These are phyloP conservation scores for Rhodotorula taiwanensis DNA, from an alignment of 768 basidiomycete species.

Conservation along the genomic window DNA sequence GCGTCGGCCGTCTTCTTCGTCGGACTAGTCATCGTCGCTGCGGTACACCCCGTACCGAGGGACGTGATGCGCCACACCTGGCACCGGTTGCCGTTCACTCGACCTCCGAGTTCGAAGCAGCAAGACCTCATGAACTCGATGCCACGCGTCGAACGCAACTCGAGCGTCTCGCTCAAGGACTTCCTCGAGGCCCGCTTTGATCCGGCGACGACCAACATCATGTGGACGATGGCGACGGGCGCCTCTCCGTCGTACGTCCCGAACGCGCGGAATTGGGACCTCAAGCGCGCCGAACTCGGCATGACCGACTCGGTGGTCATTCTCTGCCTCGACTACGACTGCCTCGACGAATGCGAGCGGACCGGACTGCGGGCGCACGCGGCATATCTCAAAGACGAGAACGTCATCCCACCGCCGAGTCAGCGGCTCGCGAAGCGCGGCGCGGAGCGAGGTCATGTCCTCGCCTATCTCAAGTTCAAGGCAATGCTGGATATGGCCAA, in stretches of 20 bases:
- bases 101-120: background rate
- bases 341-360: conserved; percentile 4
- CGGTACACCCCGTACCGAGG: no score
- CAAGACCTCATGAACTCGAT: background rate
- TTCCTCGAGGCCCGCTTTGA: conserved; percentile 1
- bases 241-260: background rate
- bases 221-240: conserved; percentile 3
- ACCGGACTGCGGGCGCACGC: conserved; percentile 1
- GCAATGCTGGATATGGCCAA: conserved; percentile 14
- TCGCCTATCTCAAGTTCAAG: conserved; percentile 8
- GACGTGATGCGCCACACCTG: no score
- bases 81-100: no score
- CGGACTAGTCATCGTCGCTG: no score
- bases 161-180: background rate
- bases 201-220: background rate
- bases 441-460: background rate
- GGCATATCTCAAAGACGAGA: background rate
- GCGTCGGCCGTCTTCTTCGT: no score
- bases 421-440: background rate
- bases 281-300: conserved; percentile 4
- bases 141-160: conserved; percentile 1
- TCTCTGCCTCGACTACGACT: conserved; percentile 1
- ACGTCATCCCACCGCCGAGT: background rate
- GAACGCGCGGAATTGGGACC: conserved; percentile 11
- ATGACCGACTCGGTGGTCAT: conserved; percentile 8